phyloP scores from a whole-genome alignment of 768 basidiomycete genomes.

The Dioszegia crocea region DNA sequence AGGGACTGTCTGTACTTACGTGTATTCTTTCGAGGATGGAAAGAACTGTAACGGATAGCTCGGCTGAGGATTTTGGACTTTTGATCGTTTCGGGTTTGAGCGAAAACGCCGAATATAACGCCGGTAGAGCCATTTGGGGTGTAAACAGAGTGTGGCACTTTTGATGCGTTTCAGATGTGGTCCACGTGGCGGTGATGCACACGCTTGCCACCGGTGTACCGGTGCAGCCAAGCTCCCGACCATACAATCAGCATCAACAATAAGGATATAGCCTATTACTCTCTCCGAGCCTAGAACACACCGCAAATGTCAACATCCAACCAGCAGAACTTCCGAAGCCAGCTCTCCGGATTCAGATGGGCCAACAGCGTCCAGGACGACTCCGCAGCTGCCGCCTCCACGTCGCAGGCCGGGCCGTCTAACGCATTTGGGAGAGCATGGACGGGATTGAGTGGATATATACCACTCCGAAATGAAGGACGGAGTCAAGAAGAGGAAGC shows the following conservation, averaged over 20 bases:
- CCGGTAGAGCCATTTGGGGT: not conserved
- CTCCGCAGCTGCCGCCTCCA: conserved; percentile 42
- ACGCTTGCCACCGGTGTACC: too few relatives aligned
- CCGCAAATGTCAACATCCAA: conserved; percentile 33
- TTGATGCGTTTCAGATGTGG: not conserved
- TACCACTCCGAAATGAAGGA: conserved; percentile 77
- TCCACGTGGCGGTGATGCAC: not conserved
- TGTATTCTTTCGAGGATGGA: conserved; percentile 9
- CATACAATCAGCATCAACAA: too few relatives aligned
- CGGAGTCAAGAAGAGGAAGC: conserved; percentile 92
- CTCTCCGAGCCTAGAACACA: not conserved
- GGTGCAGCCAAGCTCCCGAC: too few relatives aligned
- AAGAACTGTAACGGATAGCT: conserved; percentile 2
- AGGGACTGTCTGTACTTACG: not conserved
- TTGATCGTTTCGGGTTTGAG: not conserved
- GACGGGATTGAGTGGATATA: conserved; percentile 74
- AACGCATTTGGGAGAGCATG: conserved; percentile 86
- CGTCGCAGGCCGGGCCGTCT: conserved; percentile 31
- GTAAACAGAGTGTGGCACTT: not conserved
- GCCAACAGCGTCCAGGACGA: conserved; percentile 49
- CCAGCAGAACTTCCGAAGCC: conserved; percentile 45
- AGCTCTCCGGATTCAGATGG: conserved; percentile 50
- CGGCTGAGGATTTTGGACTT: not conserved
- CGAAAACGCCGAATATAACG: conserved; percentile 1
- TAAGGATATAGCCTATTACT: not conserved